Evolutionary conservation across 1,284 basidiomycete species (phyloP), one percentile per base, ranked within the genome.

Genomic region (Amylostereum areolatum): DNA sequence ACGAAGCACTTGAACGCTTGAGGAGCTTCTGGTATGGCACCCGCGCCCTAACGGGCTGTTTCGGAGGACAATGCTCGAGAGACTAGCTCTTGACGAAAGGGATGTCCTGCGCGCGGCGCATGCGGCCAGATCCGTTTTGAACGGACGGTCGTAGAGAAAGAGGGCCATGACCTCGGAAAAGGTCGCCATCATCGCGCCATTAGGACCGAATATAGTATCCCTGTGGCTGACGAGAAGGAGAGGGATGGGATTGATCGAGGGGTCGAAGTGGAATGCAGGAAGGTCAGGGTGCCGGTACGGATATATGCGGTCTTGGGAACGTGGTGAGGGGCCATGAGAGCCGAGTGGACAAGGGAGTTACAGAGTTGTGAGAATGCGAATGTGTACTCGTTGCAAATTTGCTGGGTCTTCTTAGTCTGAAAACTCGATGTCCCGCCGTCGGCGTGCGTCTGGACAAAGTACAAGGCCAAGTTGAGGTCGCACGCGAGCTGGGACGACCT

Each of bases 231-330:
- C 76, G 2, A 94, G 73, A 6, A 84, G 90, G 18, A 92, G 75
- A 9, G 94, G 96, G 58, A 97, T 90, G 8, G 93, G 94, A 65
- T 98, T 97, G 69, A 99, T 96, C 54, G 97, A 81, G 0, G 96
- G 96, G 67, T 99, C 97, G 62, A 97, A 99, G 73, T 98, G 99
- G 75, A 99, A 99, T 0, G 96, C 93, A n/a, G 97, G 97, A 27
- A 99, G 78, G 68, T 99, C 95, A 33, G 97, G 97, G 64, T 99
- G 57, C 99, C 97, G 27, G 96, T 97, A 52, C 95, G 92, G 66
- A 99, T 97, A 70, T 97, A 99, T 50, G 99, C 92, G 59, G 92
- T 98, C 77, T 98, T 97, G n/a, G 94, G 92, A 44, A 81, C 80
- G 65, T 99, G 97, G 67, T 99, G 99, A 5, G 85, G 78, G n/a